Evolutionary conservation across 805 yeast genomes (phyloP).

Genomic region (Saturnispora zaruensis): DNA sequence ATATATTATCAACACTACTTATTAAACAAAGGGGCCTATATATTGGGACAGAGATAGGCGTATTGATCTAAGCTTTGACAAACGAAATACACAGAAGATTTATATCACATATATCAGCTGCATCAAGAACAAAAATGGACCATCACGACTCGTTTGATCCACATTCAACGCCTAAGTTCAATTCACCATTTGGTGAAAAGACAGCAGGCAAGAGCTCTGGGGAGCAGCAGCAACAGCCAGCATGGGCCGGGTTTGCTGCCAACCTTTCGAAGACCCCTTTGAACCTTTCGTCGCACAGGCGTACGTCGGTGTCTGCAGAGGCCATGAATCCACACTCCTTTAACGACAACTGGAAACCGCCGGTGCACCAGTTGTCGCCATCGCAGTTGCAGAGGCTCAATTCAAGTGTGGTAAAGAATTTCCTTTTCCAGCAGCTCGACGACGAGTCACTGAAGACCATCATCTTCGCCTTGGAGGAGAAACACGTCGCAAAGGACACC

Average conservation of each 20-base stretch:
- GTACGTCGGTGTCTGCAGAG: constrained; percentile 89
- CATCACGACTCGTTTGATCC: constrained; percentile 8
- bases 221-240: background rate
- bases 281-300: constrained; percentile 21
- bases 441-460: constrained; percentile 68
- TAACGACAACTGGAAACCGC: constrained; percentile 65
- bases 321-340: constrained; percentile 69
- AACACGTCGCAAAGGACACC: constrained; percentile 46
- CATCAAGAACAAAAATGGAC: background rate
- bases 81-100: background rate
- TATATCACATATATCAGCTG: background rate
- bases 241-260: constrained; percentile 9
- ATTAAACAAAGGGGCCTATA: background rate
- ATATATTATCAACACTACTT: background rate
- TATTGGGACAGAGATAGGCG: background rate
- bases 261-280: constrained; percentile 1
- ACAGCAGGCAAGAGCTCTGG: background rate
- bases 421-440: constrained; percentile 78
- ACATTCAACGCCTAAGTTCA: background rate
- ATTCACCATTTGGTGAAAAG: constrained; percentile 5
- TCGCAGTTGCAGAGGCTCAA: constrained; percentile 64
- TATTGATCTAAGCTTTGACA: background rate
- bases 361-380: constrained; percentile 51
- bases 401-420: constrained; percentile 67
- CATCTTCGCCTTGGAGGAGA: constrained; percentile 75